Evolutionary conservation across 2,329 filamentous ascomycete species (phyloP), one percentile per base, ranked within the genome.

Genomic region (Paecilomyces sp.): DNA sequence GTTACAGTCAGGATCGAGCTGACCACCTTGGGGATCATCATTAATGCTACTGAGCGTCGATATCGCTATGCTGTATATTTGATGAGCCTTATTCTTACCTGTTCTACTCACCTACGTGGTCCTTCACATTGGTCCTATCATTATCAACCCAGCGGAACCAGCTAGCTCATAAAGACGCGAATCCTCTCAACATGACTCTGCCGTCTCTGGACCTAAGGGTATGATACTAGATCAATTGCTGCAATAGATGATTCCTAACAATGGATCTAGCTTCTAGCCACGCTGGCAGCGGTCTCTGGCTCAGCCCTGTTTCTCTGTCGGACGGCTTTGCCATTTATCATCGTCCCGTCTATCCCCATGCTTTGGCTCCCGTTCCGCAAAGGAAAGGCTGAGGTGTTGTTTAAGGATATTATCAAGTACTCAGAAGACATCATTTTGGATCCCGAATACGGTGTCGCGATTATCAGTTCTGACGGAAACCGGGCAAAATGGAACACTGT

Each of bases 391-490:
- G 57, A 62, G 55, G 60, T 61, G 3, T 50, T 62, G 36, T 63
- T 65, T 60, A 57, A 62, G 56, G 60, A 63, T 53, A 54, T 47
- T 18, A 54, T 63, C 47, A 57, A 54, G 33, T 63, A 60, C 50
- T 58, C 60, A 9, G 62, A 65, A 18, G 63, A 63, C 33, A 54
- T 63, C 24, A 47, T 59, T 15, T 33, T 65, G 41, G 63, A 65
- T 53, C 55, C 60, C 31, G 60, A 65, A 31, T 55, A n/a, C 24
- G 63, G 62, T 15, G 51, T 61, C 31, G 63, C 63, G 13, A 63
- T 65, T 24, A 60, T 65, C 15, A 61, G 58, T 54, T 62, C 58
- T 18, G 62, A 65, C 30, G 59, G 60, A 13, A 47, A 56, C 24
- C 56, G 60, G n/a, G 52, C 61, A 9, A 54, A 54, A 53, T 65